These are phyloP conservation scores for Pulveroboletus sp. DNA, from an alignment of 768 basidiomycete genomes.

Conservation along the genomic window DNA sequence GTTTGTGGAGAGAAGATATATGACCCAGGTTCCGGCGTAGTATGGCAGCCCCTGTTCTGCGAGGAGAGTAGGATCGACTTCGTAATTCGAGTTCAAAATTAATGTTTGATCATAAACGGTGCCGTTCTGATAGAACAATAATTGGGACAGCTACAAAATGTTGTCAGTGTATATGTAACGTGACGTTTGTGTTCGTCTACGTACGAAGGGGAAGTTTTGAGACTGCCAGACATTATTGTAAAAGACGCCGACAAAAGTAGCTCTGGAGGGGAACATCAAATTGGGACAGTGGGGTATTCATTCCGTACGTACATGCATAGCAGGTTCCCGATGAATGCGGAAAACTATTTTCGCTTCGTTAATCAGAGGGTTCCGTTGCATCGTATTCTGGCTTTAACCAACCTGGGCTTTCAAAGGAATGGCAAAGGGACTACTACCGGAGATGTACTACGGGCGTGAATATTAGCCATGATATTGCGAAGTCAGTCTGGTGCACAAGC, in stretches of 20 bases:
- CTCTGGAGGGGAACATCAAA: background rate
- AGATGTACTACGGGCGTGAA: constrained; percentile 17
- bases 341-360: constrained; percentile 31
- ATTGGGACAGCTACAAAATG: constrained; percentile 40
- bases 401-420: constrained; percentile 54
- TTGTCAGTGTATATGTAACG: background rate
- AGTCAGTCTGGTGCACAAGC: constrained; percentile 21
- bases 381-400: background rate
- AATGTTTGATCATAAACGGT: constrained; percentile 48
- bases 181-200: constrained; percentile 19
- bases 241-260: constrained; percentile 36
- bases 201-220: constrained; percentile 57
- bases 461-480: background rate
- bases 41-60: constrained; percentile 33
- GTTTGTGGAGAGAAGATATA: constrained; percentile 18
- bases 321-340: constrained; percentile 45
- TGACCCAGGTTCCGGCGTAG: constrained; percentile 27
- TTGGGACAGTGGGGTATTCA: no score
- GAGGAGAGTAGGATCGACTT: no score
- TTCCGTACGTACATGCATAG: constrained; percentile 45
- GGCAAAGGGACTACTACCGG: constrained; percentile 40
- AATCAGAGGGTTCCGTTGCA: background rate
- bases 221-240: constrained; percentile 55
- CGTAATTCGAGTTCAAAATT: no score
- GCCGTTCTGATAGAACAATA: constrained; percentile 51